A percentile compares a stretch with the other conserved stretches of the same genome.
phyloP scores from a whole-genome alignment of 306 rosid genomes.

The Malus sylvestris region DNA sequence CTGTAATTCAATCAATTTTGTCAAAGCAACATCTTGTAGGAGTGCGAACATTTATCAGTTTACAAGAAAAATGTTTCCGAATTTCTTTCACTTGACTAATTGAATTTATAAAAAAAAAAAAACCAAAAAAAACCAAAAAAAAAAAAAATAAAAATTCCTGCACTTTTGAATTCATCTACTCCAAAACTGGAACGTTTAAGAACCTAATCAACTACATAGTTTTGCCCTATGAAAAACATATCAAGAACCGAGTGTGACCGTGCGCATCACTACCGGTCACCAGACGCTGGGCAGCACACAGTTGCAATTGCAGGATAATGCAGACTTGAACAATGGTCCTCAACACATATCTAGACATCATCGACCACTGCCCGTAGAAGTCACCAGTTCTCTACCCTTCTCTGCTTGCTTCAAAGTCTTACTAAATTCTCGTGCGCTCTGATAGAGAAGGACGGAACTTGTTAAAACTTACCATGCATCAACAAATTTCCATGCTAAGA shows the following conservation, averaged over 20 bases:
- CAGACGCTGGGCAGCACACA: slow-evolving; percentile 37
- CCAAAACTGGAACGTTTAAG: slow-evolving; percentile 44
- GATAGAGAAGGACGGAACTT: slow-evolving; percentile 20
- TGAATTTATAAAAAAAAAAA: background rate
- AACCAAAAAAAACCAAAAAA: background rate
- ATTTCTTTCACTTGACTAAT: slow-evolving; percentile 10
- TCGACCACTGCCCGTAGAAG: slow-evolving; percentile 27
- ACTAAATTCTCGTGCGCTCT: slow-evolving; percentile 66
- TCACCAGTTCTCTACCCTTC: slow-evolving; percentile 39
- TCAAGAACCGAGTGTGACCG: slow-evolving; percentile 26
- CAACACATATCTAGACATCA: slow-evolving; percentile 16
- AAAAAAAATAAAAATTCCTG: slow-evolving; percentile 10
- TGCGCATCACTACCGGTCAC: slow-evolving; percentile 34
- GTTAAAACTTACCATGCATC: background rate
- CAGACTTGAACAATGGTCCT: slow-evolving; percentile 15
- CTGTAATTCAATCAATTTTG: too few species aligned
- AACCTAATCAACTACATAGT: slow-evolving; percentile 45
- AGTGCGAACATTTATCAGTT: background rate
- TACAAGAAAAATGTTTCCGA: background rate
- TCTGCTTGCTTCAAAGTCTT: slow-evolving; percentile 50
- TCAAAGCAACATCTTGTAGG: too few species aligned
- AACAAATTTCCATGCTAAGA: background rate
- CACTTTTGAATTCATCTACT: slow-evolving; percentile 11
- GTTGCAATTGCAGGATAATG: slow-evolving; percentile 25
- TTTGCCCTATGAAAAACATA: slow-evolving; percentile 24